Evolutionary conservation across 2,329 filamentous ascomycete species (phyloP), one percentile per base, ranked within the genome.

Genomic region (Apiospora malaysiana): DNA sequence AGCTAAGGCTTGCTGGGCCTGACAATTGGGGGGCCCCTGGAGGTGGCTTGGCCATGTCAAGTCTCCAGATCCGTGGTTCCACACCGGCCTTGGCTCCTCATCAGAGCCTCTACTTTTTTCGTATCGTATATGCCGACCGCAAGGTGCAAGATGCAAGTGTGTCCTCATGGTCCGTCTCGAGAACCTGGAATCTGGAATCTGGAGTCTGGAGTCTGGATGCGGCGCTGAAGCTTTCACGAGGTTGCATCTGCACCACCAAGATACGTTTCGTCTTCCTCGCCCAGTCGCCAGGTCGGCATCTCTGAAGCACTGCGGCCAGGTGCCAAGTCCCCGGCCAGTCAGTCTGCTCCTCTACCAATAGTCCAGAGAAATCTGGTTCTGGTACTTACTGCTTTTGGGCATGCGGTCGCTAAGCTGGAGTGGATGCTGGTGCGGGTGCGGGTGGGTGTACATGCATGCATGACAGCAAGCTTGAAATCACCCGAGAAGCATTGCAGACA

Each of bases 291-390:
- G 56, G 7, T 8, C n/a, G n/a, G 56, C 56, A n/a, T 63, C 32
- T 63, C n/a, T n/a, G 56, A 68, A 47, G 66, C 66, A 47, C 43
- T 68, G 66, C 43, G 66, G 66, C 43, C 43, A 68, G 21, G 66
- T 16, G 66, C 66, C 66, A 68, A 68, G 56, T 40, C 56, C 23
- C 18, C 56, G 32, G 56, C 18, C 16, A 32, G 21, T 40, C 16
- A 32, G 21, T 40, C 56, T 63, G 32, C 56, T 63, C 56, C 56
- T 40, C 5, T 23, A n/a, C n/a, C n/a, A n/a, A n/a, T n/a, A n/a
- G n/a, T n/a, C n/a, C n/a, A n/a, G n/a, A n/a, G n/a, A n/a, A n/a
- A n/a, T n/a, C n/a, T n/a, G n/a, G n/a, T n/a, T n/a, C n/a, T n/a
- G n/a, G 49, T 21, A 32, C 49, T 32, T 32, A 32, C 32, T 32